Conservation (phyloP, 768 basidiomycete genomes). For the Hygrophorus pudorinus region DNA sequence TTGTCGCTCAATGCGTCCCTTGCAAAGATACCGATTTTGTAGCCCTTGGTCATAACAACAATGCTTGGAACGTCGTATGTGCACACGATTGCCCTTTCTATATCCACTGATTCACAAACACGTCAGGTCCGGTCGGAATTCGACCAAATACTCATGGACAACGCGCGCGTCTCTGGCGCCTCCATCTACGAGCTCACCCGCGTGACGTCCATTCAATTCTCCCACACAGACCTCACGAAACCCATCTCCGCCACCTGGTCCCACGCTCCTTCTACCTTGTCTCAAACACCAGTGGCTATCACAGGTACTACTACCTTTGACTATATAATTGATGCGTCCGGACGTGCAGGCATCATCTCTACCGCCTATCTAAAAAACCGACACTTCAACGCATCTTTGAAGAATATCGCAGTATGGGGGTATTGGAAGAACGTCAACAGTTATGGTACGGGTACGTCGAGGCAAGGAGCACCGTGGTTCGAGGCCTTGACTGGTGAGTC, state of each 20-base stretch:
- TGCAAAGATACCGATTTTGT: slow-evolving; percentile 49
- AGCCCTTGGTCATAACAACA: slow-evolving; percentile 42
- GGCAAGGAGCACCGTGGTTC: slow-evolving; percentile 39
- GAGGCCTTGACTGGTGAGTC: slow-evolving; percentile 44
- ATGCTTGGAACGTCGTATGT: slow-evolving; percentile 53
- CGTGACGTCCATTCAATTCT: slow-evolving; percentile 39
- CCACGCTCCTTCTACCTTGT: slow-evolving; percentile 30
- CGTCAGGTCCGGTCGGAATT: slow-evolving; percentile 48
- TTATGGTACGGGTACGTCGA: slow-evolving; percentile 30
- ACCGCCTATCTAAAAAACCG: slow-evolving; percentile 50
- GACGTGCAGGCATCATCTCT: slow-evolving; percentile 49
- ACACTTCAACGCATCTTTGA: slow-evolving; percentile 38
- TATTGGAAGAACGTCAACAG: slow-evolving; percentile 46
- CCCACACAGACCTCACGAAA: slow-evolving; percentile 23
- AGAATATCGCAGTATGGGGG: slow-evolving; percentile 58
- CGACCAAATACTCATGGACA: slow-evolving; percentile 46
- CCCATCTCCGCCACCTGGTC: slow-evolving; percentile 49
- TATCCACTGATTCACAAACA: no score
- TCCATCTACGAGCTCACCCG: slow-evolving; percentile 45
- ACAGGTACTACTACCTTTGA: slow-evolving; percentile 40
- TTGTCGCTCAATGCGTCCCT: neutral
- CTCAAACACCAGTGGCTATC: neutral
- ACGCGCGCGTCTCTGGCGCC: slow-evolving; percentile 42
- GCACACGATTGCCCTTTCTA: neutral
- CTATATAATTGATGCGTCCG: slow-evolving; percentile 54